Conservation (phyloP, 2,329 filamentous ascomycete genomes). For the Aspergillus sclerotialis region DNA sequence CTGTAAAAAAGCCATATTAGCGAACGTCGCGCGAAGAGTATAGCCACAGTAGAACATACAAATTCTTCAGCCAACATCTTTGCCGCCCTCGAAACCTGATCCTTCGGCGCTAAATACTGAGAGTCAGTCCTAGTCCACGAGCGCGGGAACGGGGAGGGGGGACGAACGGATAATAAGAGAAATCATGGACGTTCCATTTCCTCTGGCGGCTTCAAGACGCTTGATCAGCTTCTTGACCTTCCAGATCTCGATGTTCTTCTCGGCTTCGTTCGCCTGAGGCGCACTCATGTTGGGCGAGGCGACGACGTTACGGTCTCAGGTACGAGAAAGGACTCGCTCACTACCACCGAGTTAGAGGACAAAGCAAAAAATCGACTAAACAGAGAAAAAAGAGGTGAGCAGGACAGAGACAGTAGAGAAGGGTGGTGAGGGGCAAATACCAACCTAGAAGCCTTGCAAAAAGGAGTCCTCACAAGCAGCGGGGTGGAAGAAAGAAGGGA, state of each 20-base stretch:
- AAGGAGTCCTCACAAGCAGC: not conserved
- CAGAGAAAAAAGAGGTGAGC: slow-evolving; percentile 3
- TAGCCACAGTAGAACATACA: slow-evolving; percentile 46
- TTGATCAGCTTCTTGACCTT: slow-evolving; percentile 99
- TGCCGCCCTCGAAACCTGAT: slow-evolving; percentile 88
- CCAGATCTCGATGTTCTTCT: slow-evolving; percentile 86
- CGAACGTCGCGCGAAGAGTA: not conserved
- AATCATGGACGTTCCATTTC: slow-evolving; percentile 99
- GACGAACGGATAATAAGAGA: slow-evolving; percentile 92
- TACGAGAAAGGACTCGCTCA: slow-evolving; percentile 14
- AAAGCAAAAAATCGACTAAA: too few species aligned
- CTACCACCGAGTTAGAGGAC: too few species aligned
- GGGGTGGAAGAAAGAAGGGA: not conserved
- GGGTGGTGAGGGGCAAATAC: not conserved
- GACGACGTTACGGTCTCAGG: slow-evolving; percentile 18
- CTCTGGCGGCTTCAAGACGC: slow-evolving; percentile 90
- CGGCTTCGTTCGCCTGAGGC: slow-evolving; percentile 75
- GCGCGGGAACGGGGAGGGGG: slow-evolving; percentile 2
- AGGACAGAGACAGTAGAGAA: not conserved
- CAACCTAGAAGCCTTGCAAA: too few species aligned
- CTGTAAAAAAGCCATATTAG: slow-evolving; percentile 46
- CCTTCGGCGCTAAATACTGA: slow-evolving; percentile 70
- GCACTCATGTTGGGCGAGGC: slow-evolving; percentile 68
- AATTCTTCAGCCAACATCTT: slow-evolving; percentile 99
- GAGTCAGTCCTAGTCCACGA: slow-evolving; percentile 11